Conservation (phyloP, 331 rosid genomes). For the Arachis monticola region DNA sequence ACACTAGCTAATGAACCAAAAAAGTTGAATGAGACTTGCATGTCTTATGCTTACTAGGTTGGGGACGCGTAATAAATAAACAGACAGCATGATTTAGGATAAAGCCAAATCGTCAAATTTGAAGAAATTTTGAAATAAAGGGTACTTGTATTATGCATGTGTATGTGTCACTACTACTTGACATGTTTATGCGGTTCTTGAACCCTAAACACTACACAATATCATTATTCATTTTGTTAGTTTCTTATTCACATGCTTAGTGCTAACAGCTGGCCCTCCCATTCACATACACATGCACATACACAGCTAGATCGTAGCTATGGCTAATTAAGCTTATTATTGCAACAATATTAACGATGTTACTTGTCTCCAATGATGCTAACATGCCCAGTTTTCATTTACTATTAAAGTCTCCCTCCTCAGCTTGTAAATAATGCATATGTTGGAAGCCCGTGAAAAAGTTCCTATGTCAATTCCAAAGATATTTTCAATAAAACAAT, state of each 20-base stretch:
- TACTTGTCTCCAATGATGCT: not conserved
- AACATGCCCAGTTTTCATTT: not conserved
- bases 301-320: not conserved
- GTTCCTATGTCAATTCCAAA: not conserved
- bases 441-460: not conserved
- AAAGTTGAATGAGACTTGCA: constrained; percentile 1
- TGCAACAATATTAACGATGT: not conserved
- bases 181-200: not conserved
- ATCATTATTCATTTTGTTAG: not conserved
- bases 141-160: too few relatives aligned
- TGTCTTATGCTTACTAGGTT: constrained; percentile 6
- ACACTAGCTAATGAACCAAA: not conserved
- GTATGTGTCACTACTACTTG: too few relatives aligned
- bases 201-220: not conserved
- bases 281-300: not conserved
- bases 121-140: not conserved
- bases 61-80: constrained; percentile 16
- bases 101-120: not conserved
- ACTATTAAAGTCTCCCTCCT: not conserved
- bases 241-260: not conserved
- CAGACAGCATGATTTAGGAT: not conserved
- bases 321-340: not conserved
- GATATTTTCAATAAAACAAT: not conserved
- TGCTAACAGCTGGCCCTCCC: not conserved
- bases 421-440: not conserved